These are phyloP conservation scores for Chimonanthus salicifolius DNA, from an alignment of 164 flowering plant genomes.

Conservation along the genomic window DNA sequence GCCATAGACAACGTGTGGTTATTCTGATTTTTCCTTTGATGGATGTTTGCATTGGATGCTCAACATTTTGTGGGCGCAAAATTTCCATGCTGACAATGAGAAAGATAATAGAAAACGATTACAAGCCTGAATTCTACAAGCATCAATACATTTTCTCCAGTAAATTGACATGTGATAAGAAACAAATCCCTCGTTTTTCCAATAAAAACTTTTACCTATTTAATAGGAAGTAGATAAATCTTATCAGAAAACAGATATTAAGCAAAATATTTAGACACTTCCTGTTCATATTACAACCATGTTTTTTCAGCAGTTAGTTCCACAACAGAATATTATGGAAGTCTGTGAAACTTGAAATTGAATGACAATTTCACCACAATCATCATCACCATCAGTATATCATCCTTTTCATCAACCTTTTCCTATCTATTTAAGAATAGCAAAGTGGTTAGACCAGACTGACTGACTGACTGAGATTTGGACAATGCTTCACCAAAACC, in stretches of 20 bases:
- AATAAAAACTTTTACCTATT: not conserved
- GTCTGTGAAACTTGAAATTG: too few relatives aligned
- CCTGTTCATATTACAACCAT: not conserved
- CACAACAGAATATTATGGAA: not conserved
- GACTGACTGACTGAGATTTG: too few relatives aligned
- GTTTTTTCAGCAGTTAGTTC: not conserved
- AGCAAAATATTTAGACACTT: too few relatives aligned
- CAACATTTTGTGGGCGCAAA: conserved; percentile 58
- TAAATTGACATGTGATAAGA: not conserved
- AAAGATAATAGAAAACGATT: not conserved
- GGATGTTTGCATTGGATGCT: conserved; percentile 32
- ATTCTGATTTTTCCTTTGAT: conserved; percentile 90
- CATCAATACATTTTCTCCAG: not conserved
- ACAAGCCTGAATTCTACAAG: not conserved
- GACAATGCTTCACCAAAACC: too few relatives aligned
- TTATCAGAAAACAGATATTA: not conserved
- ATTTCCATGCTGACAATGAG: conserved; percentile 78
- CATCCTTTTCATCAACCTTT: too few relatives aligned
- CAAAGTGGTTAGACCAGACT: too few relatives aligned
- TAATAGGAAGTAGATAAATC: not conserved
- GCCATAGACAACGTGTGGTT: conserved; percentile 96
- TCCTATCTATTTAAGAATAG: too few relatives aligned
- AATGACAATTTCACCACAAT: too few relatives aligned
- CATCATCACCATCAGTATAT: too few relatives aligned
- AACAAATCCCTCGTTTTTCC: not conserved